These are phyloP conservation scores for Pseudogymnoascus sp. DNA, from an alignment of 2,329 filamentous ascomycete genomes.

Conservation along the genomic window DNA sequence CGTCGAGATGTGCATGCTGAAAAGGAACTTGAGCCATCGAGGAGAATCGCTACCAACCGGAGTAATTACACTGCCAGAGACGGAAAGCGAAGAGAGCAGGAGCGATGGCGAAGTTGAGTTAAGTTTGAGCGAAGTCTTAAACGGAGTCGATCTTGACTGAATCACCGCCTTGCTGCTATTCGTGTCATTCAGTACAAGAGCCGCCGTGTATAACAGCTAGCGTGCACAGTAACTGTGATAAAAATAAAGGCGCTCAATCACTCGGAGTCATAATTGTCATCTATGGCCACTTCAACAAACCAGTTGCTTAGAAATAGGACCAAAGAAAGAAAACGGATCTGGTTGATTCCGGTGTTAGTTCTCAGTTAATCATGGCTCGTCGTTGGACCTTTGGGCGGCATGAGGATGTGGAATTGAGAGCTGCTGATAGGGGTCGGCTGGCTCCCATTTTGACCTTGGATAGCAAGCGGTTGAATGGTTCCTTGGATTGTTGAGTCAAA, in stretches of 20 bases:
- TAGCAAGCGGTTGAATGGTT: background rate
- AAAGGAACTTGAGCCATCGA: constrained; percentile 30
- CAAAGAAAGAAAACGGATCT: background rate
- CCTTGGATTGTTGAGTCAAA: background rate
- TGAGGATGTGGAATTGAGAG: background rate
- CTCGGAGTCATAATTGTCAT: background rate
- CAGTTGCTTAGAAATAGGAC: background rate
- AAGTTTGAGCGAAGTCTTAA: constrained; percentile 25
- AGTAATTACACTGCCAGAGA: constrained; percentile 27
- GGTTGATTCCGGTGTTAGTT: background rate
- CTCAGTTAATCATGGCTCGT: background rate
- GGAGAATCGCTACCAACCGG: constrained; percentile 20
- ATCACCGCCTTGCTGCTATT: background rate
- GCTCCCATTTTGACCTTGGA: background rate
- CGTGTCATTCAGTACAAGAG: background rate
- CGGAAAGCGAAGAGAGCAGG: constrained; percentile 24
- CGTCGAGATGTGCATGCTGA: constrained; percentile 63
- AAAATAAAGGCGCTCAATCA: background rate
- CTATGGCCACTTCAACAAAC: background rate
- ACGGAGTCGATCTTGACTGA: constrained; percentile 29
- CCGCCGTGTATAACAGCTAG: background rate
- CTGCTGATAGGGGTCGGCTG: too few species aligned
- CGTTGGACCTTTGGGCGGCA: background rate
- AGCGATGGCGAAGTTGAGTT: constrained; percentile 24
- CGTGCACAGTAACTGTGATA: background rate